Evolutionary conservation across 805 yeast species (phyloP), one percentile per base, ranked within the genome.

Genomic region (Wickerhamiella hasegawae): DNA sequence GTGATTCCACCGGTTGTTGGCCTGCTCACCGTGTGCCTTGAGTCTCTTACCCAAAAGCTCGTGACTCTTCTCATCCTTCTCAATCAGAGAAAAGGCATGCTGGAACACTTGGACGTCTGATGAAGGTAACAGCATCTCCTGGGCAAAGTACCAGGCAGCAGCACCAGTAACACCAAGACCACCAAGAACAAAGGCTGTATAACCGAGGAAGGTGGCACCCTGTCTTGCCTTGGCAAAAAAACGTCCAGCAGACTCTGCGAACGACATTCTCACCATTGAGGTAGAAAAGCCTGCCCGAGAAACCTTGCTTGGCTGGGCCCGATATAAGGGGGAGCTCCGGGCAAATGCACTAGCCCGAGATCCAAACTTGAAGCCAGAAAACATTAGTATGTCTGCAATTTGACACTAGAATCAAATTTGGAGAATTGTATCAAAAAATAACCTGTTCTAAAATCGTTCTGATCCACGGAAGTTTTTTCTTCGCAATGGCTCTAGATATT

Each of bases 21-120:
- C 37, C 5, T 64, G 55, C 45, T 79, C 92, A 32, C 95, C 94
- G 49, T 79, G 77, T 0, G 94, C 95, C 51, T 77, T 78, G 35
- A 85, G 60, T 49, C 81, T 69, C 36, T 66, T 69, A 2, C 69
- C 68, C 26, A 85, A 60, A 21, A 74, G 53, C 43, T 63, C 58
- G 45, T 74, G 74, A 3, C 78, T 75, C 26, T 54, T 55, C 33
- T 66, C 65, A 53, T 77, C 81, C 40, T 75, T 62, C 51, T 85
- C 87, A 26, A 83, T 69, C 46, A 80, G 58, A 10, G 71, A 68
- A 22, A 84, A 84, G 2, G 93, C 92, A 46, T 82, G 70, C 58
- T 85, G 84, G 62, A 85, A 85, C 2, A 92, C 72, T 44, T 77
- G 79, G 0, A 94, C 85, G 51, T 85, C 95, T 18, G 94, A 93